Evolutionary conservation across 169 alveolate species (phyloP).

Genomic region (Plasmodium adleri): DNA sequence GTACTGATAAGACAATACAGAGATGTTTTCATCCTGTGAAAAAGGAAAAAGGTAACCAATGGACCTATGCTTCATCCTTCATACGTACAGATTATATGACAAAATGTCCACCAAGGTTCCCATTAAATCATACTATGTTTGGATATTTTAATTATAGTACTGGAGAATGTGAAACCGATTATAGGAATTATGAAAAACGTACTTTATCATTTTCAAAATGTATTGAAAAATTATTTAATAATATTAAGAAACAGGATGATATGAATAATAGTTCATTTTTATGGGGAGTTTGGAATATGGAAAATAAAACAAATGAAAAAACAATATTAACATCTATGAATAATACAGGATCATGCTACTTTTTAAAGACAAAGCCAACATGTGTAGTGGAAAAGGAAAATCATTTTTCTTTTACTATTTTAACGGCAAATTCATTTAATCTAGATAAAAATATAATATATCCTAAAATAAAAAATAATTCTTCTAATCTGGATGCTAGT

Average conservation of each 20-base stretch:
- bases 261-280: background rate
- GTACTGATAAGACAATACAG: constrained; percentile 8
- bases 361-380: constrained; percentile 34
- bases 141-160: constrained; percentile 51
- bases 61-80: constrained; percentile 73
- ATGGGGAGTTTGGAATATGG: constrained; percentile 56
- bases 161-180: constrained; percentile 40
- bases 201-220: constrained; percentile 14
- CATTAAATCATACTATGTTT: constrained; percentile 55
- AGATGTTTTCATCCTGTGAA: constrained; percentile 52
- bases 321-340: constrained; percentile 31
- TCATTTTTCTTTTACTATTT: constrained; percentile 41
- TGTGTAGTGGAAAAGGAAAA: constrained; percentile 41
- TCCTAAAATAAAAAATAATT: constrained; percentile 21
- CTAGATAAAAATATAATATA: constrained; percentile 22
- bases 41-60: constrained; percentile 45
- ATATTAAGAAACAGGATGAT: constrained; percentile 4
- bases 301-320: background rate
- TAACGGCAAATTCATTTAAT: constrained; percentile 59
- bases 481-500: background rate
- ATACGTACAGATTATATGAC: constrained; percentile 58
- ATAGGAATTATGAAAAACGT: background rate
- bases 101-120: constrained; percentile 70
- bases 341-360: constrained; percentile 32
- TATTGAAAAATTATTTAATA: constrained; percentile 40